Percentiles rank a stretch among this genome's conserved stretches.
Conservation (phyloP, 106 monocot species). For the Narthecium ossifragum region DNA sequence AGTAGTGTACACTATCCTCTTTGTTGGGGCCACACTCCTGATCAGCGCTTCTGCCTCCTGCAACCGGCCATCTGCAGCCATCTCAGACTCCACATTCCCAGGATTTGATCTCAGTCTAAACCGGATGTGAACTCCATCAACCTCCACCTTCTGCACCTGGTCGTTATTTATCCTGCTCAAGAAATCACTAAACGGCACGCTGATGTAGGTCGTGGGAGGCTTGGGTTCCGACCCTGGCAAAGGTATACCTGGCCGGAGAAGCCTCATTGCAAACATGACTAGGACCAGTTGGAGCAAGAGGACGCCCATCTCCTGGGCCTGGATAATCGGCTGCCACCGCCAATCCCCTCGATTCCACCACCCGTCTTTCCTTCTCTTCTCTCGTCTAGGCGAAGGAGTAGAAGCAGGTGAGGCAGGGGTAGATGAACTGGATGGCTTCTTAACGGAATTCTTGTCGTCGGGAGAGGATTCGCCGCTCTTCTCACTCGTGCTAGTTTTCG, state of each 20-base stretch:
- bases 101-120: slow-evolving; percentile 54
- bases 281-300: slow-evolving; percentile 81
- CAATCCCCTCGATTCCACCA: slow-evolving; percentile 72
- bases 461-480: neutral
- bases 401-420: slow-evolving; percentile 13
- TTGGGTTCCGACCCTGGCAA: slow-evolving; percentile 66
- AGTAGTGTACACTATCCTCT: slow-evolving; percentile 82
- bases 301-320: slow-evolving; percentile 68
- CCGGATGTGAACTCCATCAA: slow-evolving; percentile 90
- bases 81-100: slow-evolving; percentile 22
- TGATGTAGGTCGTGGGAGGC: slow-evolving; percentile 47
- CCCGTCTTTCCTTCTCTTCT: slow-evolving; percentile 43
- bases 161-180: slow-evolving; percentile 75
- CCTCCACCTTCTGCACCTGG: slow-evolving; percentile 93
- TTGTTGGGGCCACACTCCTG: slow-evolving; percentile 40
- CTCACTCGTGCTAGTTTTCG: slow-evolving; percentile 10
- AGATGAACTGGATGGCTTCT: slow-evolving; percentile 9
- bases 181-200: slow-evolving; percentile 93
- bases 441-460: slow-evolving; percentile 8
- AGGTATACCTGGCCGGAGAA: slow-evolving; percentile 74
- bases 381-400: slow-evolving; percentile 19
- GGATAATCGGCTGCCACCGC: slow-evolving; percentile 87
- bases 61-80: slow-evolving; percentile 6
- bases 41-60: slow-evolving; percentile 53
- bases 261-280: slow-evolving; percentile 77